These are phyloP conservation scores for Nicotiana rustica DNA, from an alignment of 305 asterid genomes.

Conservation along the genomic window DNA sequence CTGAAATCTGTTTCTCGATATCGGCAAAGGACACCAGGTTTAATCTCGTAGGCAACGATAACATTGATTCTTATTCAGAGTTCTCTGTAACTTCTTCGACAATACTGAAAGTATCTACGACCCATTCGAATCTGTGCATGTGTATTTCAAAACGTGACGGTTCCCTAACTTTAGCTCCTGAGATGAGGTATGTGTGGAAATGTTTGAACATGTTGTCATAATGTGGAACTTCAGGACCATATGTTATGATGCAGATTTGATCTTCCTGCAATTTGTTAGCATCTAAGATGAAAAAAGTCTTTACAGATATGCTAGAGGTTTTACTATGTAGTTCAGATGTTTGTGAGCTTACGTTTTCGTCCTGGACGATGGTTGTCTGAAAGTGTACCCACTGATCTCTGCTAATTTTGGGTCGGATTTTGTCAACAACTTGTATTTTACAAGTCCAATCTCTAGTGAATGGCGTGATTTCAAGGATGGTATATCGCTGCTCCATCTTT, in stretches of 20 bases:
- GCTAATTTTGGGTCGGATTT: neutral
- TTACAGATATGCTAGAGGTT: no score
- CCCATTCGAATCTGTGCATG: neutral
- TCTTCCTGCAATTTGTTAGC: neutral
- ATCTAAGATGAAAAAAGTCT: no score
- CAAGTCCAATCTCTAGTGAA: neutral
- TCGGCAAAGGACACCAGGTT: neutral
- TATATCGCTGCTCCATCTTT: neutral
- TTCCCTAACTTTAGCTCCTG: neutral
- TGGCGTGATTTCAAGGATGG: neutral
- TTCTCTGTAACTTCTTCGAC: neutral
- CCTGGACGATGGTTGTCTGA: neutral
- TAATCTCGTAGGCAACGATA: neutral
- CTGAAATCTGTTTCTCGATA: neutral
- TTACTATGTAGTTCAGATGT: no score
- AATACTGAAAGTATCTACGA: neutral
- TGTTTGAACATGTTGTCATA: neutral
- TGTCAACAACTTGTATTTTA: neutral
- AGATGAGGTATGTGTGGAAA: constrained; percentile 46
- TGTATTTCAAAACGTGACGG: neutral
- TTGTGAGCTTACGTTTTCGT: neutral
- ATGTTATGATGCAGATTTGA: neutral
- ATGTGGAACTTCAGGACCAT: neutral
- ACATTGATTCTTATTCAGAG: no score
- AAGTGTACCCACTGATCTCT: neutral